Conservation (phyloP, 1,139 yeast genomes). For the Scheffersomyces insectosa region DNA sequence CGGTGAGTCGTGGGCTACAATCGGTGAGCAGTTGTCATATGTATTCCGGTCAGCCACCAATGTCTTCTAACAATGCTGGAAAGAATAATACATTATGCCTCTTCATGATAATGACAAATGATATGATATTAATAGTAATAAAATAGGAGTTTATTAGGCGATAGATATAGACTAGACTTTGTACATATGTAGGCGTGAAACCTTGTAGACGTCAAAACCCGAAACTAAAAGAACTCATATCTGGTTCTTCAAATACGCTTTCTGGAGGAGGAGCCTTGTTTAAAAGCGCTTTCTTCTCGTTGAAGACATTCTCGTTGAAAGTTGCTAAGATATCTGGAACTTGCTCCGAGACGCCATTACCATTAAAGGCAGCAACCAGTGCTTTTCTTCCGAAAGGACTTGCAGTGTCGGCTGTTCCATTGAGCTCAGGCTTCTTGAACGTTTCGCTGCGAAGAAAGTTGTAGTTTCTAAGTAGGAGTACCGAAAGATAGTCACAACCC, state of each 20-base stretch:
- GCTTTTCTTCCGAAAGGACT: background rate
- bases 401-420: background rate
- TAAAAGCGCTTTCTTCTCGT: background rate
- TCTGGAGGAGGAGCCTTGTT: conserved; percentile 46
- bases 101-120: too few relatives aligned
- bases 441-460: conserved; percentile 34
- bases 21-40: background rate
- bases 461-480: conserved; percentile 70
- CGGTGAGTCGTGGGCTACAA: conserved; percentile 5
- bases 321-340: background rate
- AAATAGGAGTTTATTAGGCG: too few relatives aligned
- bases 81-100: too few relatives aligned
- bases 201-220: conserved; percentile 35
- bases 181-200: background rate
- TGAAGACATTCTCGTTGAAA: background rate
- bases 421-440: conserved; percentile 9
- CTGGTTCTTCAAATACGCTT: conserved; percentile 68
- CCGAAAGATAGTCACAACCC: conserved; percentile 86
- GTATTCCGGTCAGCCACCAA: conserved; percentile 1
- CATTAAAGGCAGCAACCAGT: background rate
- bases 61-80: conserved; percentile 3
- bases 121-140: too few relatives aligned
- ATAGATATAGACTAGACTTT: background rate
- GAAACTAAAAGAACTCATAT: conserved; percentile 75
- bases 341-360: too few relatives aligned